Conservation (phyloP, 495 filamentous ascomycete genomes). For the Echria macrotheca region DNA sequence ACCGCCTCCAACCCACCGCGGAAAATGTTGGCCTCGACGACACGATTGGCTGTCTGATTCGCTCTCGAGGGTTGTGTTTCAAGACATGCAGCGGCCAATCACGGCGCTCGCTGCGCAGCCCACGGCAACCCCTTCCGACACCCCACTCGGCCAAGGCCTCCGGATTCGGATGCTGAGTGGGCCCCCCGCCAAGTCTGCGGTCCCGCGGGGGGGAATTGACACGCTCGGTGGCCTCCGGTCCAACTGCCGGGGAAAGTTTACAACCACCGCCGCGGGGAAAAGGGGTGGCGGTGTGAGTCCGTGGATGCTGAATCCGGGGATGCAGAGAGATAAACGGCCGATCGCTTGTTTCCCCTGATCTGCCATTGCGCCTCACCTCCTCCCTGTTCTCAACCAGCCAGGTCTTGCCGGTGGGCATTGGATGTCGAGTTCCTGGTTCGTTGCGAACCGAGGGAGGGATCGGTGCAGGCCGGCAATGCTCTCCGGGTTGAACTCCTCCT, state of each 20-base stretch:
- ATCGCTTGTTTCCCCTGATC: too few relatives aligned
- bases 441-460: not conserved
- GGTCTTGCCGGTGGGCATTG: too few relatives aligned
- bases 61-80: conserved; percentile 8
- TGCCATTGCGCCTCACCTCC: too few relatives aligned
- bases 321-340: too few relatives aligned
- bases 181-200: not conserved
- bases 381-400: too few relatives aligned
- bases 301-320: too few relatives aligned
- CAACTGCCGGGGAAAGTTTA: too few relatives aligned
- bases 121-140: conserved; percentile 5
- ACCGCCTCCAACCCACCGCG: conserved; percentile 5
- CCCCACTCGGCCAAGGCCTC: conserved; percentile 1
- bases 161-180: conserved; percentile 16
- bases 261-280: not conserved
- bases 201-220: too few relatives aligned
- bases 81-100: conserved; percentile 17
- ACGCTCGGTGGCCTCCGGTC: conserved; percentile 9
- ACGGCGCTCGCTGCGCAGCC: conserved; percentile 11
- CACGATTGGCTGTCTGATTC: conserved; percentile 5
- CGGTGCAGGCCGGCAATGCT: not conserved
- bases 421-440: too few relatives aligned
- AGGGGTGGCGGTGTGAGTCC: not conserved
- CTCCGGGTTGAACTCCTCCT: too few relatives aligned
- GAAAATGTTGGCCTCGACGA: not conserved